A percentile compares a stretch with the other conserved stretches of the same genome.
Evolutionary conservation across 2,329 filamentous ascomycete species (phyloP).

Genomic region (Plectosphaerella plurivora): DNA sequence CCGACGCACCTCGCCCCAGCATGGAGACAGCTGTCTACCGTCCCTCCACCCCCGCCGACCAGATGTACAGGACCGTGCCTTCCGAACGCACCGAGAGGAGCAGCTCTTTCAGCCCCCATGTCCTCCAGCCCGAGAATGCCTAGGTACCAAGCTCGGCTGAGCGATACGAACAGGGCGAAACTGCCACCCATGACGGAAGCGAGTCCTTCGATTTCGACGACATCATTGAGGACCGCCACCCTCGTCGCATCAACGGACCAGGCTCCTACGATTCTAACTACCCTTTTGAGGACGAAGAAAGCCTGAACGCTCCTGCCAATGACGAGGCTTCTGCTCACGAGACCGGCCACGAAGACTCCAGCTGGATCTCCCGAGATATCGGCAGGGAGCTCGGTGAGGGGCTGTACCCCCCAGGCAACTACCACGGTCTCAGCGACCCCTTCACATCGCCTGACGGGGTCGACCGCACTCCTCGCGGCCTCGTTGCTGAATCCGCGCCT

Average conservation of each 20-base stretch:
- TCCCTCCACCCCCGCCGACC: not conserved
- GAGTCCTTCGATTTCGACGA: no score
- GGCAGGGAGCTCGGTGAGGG: not conserved
- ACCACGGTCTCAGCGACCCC: not conserved
- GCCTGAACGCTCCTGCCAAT: not conserved
- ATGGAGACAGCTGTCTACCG: not conserved
- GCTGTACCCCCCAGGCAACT: not conserved
- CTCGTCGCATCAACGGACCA: no score
- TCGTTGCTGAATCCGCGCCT: no score
- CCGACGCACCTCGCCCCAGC: no score
- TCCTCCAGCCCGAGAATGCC: not conserved
- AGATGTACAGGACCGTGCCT: not conserved
- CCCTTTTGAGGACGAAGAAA: no score
- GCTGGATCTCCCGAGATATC: no score
- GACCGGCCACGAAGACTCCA: not conserved
- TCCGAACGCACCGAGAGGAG: not conserved
- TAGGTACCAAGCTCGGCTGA: no score
- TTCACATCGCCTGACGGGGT: not conserved
- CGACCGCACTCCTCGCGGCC: not conserved
- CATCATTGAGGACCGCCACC: no score
- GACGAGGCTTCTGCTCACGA: not conserved
- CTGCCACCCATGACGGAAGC: no score
- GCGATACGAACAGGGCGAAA: no score
- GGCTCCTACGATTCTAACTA: no score
- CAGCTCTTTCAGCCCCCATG: not conserved